These are phyloP conservation scores for Cladosporium sp. DNA, from an alignment of 2,329 filamentous ascomycete genomes.

Conservation along the genomic window DNA sequence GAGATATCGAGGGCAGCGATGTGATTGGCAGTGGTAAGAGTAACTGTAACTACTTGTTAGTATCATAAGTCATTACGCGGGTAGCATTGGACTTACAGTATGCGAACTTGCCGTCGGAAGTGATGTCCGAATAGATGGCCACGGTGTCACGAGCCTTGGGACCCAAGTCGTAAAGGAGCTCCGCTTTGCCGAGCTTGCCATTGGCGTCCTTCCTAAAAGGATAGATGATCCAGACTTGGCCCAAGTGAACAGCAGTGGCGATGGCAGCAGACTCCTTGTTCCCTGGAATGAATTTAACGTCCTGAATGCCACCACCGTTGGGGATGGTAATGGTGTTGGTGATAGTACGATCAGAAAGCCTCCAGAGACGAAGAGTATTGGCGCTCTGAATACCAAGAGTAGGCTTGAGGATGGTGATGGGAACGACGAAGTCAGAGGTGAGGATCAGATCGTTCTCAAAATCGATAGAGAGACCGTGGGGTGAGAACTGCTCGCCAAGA, in stretches of 20 bases:
- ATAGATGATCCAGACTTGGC: conserved; percentile 66
- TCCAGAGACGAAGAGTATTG: conserved; percentile 62
- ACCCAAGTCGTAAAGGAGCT: not conserved
- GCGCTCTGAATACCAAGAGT: conserved; percentile 55
- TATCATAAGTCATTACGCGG: not conserved
- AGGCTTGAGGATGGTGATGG: conserved; percentile 62
- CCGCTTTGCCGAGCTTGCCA: conserved; percentile 43
- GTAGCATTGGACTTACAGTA: not conserved
- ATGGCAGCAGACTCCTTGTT: conserved; percentile 60
- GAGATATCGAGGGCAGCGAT: conserved; percentile 63
- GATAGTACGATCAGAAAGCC: conserved; percentile 54
- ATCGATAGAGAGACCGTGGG: conserved; percentile 60
- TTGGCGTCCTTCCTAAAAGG: conserved; percentile 57
- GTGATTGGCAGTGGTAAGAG: conserved; percentile 62
- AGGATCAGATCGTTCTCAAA: conserved; percentile 59
- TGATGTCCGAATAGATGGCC: not conserved
- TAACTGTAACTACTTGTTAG: conserved; percentile 44
- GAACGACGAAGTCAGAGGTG: conserved; percentile 64
- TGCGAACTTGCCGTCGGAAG: not conserved
- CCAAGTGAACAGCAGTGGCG: conserved; percentile 60
- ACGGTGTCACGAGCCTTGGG: not conserved
- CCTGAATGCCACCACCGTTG: conserved; percentile 60
- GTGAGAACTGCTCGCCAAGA: conserved; percentile 60
- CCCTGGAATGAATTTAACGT: conserved; percentile 65
- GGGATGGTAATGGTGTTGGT: conserved; percentile 63